phyloP scores from a whole-genome alignment of 495 filamentous ascomycete species.

The Tuber umbilicatum region DNA sequence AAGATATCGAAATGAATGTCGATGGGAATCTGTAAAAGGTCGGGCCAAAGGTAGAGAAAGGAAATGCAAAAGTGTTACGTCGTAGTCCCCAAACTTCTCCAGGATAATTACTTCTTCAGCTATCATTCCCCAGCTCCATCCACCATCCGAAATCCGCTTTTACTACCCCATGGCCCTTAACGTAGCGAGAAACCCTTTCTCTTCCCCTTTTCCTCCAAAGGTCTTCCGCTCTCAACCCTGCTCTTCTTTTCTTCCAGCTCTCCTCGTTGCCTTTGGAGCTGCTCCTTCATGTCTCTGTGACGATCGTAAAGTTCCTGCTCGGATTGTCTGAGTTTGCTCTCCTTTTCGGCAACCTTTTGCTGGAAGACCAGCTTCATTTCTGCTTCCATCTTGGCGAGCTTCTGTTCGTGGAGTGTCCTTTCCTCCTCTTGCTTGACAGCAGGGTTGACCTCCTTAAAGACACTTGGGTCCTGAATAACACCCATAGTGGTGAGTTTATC shows the following conservation, averaged over 20 bases:
- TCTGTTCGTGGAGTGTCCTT: slow-evolving; percentile 94
- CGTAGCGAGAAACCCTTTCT: slow-evolving; percentile 98
- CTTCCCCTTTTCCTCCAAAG: slow-evolving; percentile 92
- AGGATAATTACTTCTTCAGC: slow-evolving; percentile 36
- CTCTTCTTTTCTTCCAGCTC: slow-evolving; percentile 97
- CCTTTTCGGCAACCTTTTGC: slow-evolving; percentile 98
- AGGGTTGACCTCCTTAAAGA: slow-evolving; percentile 99
- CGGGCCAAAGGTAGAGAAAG: slow-evolving; percentile 31
- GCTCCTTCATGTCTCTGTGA: slow-evolving; percentile 99
- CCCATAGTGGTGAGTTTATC: slow-evolving; percentile 98
- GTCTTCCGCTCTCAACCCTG: slow-evolving; percentile 85
- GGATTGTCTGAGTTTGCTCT: slow-evolving; percentile 98
- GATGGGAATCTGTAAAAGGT: slow-evolving; percentile 32
- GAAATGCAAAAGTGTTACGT: slow-evolving; percentile 30
- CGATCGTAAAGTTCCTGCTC: slow-evolving; percentile 97
- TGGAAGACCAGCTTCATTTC: slow-evolving; percentile 99
- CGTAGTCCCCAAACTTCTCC: slow-evolving; percentile 33
- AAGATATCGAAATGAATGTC: slow-evolving; percentile 31
- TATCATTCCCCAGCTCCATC: slow-evolving; percentile 11
- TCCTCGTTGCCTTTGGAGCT: slow-evolving; percentile 84
- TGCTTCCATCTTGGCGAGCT: slow-evolving; percentile 98
- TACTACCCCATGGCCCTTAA: slow-evolving; percentile 48
- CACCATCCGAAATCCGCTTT: slow-evolving; percentile 26
- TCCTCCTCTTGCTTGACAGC: slow-evolving; percentile 99
- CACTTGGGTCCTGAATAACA: slow-evolving; percentile 93